Evolutionary conservation across 1,139 yeast species (phyloP).

Genomic region (Saccharomyces hybrid): DNA sequence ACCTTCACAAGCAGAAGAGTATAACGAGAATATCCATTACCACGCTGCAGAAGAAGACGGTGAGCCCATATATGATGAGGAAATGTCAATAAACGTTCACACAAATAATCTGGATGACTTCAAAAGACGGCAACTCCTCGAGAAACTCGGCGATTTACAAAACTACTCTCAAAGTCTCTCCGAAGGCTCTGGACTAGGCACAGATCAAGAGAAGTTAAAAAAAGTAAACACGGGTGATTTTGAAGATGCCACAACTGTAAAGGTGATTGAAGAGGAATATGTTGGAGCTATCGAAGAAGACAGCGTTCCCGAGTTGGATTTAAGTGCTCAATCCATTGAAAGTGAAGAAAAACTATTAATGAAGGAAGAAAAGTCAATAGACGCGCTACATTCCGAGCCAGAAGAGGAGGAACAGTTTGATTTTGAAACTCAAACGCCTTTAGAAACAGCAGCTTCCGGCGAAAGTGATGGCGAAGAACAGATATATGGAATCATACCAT

Average conservation of each 20-base stretch:
- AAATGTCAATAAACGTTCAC: background rate
- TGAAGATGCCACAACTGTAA: background rate
- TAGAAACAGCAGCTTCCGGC: background rate
- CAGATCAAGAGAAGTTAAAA: background rate
- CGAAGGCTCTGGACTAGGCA: background rate
- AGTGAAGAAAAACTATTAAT: background rate
- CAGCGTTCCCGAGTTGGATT: background rate
- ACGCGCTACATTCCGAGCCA: background rate
- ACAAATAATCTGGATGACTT: background rate
- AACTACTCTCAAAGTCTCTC: background rate
- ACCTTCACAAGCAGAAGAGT: background rate
- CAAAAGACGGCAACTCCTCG: background rate
- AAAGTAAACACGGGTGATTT: background rate
- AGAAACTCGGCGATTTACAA: background rate
- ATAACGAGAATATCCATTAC: background rate
- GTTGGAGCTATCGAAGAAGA: conserved; percentile 1
- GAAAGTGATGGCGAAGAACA: background rate
- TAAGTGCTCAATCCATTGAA: background rate
- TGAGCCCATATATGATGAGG: background rate
- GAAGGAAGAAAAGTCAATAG: background rate
- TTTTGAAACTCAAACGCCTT: background rate
- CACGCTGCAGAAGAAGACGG: background rate
- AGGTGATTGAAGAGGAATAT: conserved; percentile 2
- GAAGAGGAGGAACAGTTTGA: background rate
- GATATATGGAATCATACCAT: background rate